Evolutionary conservation across 1,284 basidiomycete genomes (phyloP).

Genomic region (Naganishia sp.): DNA sequence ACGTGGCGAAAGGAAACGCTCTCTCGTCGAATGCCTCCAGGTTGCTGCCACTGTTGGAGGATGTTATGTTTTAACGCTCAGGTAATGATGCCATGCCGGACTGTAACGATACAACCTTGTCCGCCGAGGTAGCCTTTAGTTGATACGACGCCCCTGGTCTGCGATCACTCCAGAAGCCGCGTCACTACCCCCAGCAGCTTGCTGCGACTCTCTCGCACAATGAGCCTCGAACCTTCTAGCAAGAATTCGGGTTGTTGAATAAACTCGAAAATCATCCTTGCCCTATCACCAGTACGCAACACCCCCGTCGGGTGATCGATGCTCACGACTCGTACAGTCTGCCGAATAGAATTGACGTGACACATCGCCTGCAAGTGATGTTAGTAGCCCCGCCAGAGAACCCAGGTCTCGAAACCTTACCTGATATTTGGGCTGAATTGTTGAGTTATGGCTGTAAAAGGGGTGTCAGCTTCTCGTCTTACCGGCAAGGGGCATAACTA

Average conservation of each 20-base stretch:
- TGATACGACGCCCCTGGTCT: too few relatives aligned
- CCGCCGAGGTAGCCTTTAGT: too few relatives aligned
- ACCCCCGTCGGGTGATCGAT: conserved; percentile 86
- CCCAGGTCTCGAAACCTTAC: conserved; percentile 52
- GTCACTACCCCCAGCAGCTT: conserved; percentile 61
- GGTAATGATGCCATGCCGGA: too few relatives aligned
- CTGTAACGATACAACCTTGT: too few relatives aligned
- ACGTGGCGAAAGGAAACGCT: too few relatives aligned
- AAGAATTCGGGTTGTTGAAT: conserved; percentile 86
- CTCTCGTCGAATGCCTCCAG: too few relatives aligned
- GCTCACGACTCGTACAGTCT: conserved; percentile 84
- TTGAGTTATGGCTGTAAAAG: conserved; percentile 76
- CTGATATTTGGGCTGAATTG: conserved; percentile 85
- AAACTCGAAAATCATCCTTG: conserved; percentile 79
- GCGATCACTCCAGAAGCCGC: conserved; percentile 66
- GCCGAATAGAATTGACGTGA: conserved; percentile 57
- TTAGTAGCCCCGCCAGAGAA: neutral
- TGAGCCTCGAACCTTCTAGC: conserved; percentile 85
- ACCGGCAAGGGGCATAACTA: conserved; percentile 33
- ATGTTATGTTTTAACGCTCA: too few relatives aligned
- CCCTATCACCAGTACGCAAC: conserved; percentile 84
- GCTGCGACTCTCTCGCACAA: conserved; percentile 90
- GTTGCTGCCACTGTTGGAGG: too few relatives aligned
- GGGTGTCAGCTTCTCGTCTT: conserved; percentile 42
- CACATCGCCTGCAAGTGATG: conserved; percentile 9